Evolutionary conservation across 495 filamentous ascomycete species (phyloP).

Genomic region (Podospora australis): DNA sequence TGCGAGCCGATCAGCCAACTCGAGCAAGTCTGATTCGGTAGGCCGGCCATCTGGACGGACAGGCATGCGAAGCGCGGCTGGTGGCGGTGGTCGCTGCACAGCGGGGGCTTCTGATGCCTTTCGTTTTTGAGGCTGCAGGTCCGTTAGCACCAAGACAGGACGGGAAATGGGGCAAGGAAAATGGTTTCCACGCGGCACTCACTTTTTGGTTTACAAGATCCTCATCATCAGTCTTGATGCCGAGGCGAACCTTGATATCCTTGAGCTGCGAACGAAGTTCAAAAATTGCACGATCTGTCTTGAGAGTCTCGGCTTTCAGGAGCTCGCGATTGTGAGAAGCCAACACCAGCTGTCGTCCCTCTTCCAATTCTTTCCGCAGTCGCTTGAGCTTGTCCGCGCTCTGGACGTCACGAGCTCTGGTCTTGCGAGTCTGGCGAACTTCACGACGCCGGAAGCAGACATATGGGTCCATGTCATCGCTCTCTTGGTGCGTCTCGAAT

Average conservation of each 20-base stretch:
- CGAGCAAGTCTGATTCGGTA: constrained; percentile 67
- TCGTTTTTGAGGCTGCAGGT: constrained; percentile 57
- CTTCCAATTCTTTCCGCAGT: constrained; percentile 85
- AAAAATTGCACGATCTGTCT: constrained; percentile 68
- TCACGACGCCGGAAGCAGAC: constrained; percentile 97
- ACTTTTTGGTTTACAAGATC: constrained; percentile 93
- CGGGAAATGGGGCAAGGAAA: constrained; percentile 1
- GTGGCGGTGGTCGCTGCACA: constrained; percentile 48
- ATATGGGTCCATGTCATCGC: constrained; percentile 92
- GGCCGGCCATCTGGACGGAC: constrained; percentile 63
- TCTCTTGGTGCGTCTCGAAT: constrained; percentile 88
- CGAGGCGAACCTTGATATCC: constrained; percentile 78
- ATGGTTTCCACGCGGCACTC: constrained; percentile 33
- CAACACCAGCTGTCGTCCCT: constrained; percentile 71
- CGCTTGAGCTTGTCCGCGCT: constrained; percentile 90
- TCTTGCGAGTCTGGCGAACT: constrained; percentile 90
- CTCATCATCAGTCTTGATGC: constrained; percentile 88
- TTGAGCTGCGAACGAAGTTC: constrained; percentile 72
- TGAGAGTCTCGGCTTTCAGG: constrained; percentile 68
- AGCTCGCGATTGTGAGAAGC: constrained; percentile 73
- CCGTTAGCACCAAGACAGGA: constrained; percentile 33
- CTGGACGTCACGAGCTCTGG: constrained; percentile 85
- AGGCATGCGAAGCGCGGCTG: constrained; percentile 54
- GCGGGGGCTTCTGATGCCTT: constrained; percentile 52
- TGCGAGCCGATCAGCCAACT: constrained; percentile 65